Evolutionary conservation across 345 rosid species (phyloP).

Genomic region (Euphorbia lathyris): DNA sequence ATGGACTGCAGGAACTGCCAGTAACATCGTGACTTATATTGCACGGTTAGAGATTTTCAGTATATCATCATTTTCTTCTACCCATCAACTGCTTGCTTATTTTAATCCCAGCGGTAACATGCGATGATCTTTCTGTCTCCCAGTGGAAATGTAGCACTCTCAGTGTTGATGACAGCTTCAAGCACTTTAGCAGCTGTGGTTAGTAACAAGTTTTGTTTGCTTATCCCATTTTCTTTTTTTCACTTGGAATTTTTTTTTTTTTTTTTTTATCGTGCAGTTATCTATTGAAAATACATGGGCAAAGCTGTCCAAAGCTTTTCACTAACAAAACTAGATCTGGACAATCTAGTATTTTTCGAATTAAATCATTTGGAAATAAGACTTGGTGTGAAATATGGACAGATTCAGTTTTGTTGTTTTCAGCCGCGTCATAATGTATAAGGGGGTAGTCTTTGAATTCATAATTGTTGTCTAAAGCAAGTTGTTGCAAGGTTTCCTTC

Average conservation of each 20-base stretch:
- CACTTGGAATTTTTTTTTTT: no score
- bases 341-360: not conserved
- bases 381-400: not conserved
- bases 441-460: not conserved
- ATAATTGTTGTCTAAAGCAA: not conserved
- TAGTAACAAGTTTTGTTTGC: conserved; percentile 25
- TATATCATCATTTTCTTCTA: conserved; percentile 8
- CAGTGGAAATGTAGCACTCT: conserved; percentile 90
- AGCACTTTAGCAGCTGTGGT: conserved; percentile 93
- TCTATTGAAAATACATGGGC: not conserved
- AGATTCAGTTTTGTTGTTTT: not conserved
- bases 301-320: not conserved
- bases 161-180: conserved; percentile 88
- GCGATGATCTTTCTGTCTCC: conserved; percentile 24
- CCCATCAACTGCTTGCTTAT: not conserved
- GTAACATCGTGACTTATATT: conserved; percentile 85
- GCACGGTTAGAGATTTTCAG: conserved; percentile 48
- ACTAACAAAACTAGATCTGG: not conserved
- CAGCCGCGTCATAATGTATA: not conserved
- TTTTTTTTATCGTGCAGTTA: no score
- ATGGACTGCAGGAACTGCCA: conserved; percentile 74
- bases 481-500: not conserved
- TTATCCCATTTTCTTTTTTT: conserved; percentile 8
- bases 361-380: not conserved
- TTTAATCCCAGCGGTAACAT: conserved; percentile 9